These are phyloP conservation scores for Papiliotrema fonsecae DNA, from an alignment of 1,284 basidiomycete species.

Conservation along the genomic window DNA sequence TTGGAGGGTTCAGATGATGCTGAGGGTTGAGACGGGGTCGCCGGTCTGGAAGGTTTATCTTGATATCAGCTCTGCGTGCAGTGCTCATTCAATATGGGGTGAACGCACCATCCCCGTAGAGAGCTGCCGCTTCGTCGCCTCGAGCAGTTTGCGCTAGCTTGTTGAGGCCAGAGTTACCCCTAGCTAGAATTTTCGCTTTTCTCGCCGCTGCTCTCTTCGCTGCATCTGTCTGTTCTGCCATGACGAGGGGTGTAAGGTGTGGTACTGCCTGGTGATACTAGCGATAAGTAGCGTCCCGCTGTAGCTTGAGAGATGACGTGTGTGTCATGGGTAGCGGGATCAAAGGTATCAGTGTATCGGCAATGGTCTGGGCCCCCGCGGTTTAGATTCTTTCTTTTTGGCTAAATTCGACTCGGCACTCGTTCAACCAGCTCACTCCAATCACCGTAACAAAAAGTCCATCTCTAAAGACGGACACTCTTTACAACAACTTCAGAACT, in stretches of 20 bases:
- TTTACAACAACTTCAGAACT: too few relatives aligned
- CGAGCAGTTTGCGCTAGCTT: constrained; percentile 45
- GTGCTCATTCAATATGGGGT: background rate
- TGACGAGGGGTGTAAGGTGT: constrained; percentile 10
- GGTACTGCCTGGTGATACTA: too few relatives aligned
- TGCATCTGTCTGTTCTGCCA: constrained; percentile 35
- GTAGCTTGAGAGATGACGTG: too few relatives aligned
- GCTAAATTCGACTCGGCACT: background rate
- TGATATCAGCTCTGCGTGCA: background rate
- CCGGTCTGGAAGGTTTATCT: constrained; percentile 7
- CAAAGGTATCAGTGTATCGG: background rate
- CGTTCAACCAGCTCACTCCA: background rate
- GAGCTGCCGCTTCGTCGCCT: constrained; percentile 39
- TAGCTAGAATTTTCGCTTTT: constrained; percentile 47
- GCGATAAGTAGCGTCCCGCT: too few relatives aligned
- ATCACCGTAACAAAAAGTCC: too few relatives aligned
- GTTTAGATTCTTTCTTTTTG: too few relatives aligned
- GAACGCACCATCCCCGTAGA: constrained; percentile 39
- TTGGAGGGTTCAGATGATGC: background rate
- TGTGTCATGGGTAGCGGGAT: background rate
- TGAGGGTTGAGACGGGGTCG: constrained; percentile 3
- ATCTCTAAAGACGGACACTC: too few relatives aligned
- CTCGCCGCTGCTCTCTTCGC: constrained; percentile 44
- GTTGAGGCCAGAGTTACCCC: constrained; percentile 42
- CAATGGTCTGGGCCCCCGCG: background rate